Evolutionary conservation across 2,329 filamentous ascomycete genomes (phyloP).

Genomic region (Golovinomyces cichoracearum): DNA sequence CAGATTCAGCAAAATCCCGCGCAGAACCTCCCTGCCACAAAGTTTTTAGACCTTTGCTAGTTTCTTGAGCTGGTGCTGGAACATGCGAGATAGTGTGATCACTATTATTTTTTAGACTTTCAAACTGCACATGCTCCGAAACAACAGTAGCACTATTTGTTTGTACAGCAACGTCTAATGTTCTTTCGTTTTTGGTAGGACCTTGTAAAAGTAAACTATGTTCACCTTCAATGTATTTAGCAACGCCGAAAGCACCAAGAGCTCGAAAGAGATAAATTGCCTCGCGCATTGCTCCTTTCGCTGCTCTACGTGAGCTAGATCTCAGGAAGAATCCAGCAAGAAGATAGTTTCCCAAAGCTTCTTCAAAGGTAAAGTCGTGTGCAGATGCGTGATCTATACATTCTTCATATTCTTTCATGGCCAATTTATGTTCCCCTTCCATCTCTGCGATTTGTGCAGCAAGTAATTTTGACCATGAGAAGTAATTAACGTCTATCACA

Average conservation of each 20-base stretch:
- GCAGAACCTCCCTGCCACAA: slow-evolving; percentile 34
- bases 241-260: slow-evolving; percentile 42
- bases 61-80: slow-evolving; percentile 18
- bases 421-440: slow-evolving; percentile 26
- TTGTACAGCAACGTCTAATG: slow-evolving; percentile 38
- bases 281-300: slow-evolving; percentile 41
- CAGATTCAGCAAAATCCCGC: slow-evolving; percentile 30
- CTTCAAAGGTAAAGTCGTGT: slow-evolving; percentile 40
- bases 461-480: slow-evolving; percentile 40
- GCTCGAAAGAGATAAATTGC: slow-evolving; percentile 41
- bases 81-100: slow-evolving; percentile 18
- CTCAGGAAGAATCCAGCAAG: slow-evolving; percentile 47
- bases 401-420: slow-evolving; percentile 40
- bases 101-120: slow-evolving; percentile 19
- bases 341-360: slow-evolving; percentile 46
- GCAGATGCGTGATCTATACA: slow-evolving; percentile 46
- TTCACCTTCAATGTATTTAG: slow-evolving; percentile 38
- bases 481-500: slow-evolving; percentile 44
- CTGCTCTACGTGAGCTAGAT: slow-evolving; percentile 37
- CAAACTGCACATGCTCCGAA: slow-evolving; percentile 25
- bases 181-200: slow-evolving; percentile 30
- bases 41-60: slow-evolving; percentile 31
- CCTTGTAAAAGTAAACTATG: slow-evolving; percentile 41
- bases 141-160: slow-evolving; percentile 34
- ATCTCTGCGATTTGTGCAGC: slow-evolving; percentile 44